Conservation (phyloP, 1,284 basidiomycete species). For the Caloboletus firmus region DNA sequence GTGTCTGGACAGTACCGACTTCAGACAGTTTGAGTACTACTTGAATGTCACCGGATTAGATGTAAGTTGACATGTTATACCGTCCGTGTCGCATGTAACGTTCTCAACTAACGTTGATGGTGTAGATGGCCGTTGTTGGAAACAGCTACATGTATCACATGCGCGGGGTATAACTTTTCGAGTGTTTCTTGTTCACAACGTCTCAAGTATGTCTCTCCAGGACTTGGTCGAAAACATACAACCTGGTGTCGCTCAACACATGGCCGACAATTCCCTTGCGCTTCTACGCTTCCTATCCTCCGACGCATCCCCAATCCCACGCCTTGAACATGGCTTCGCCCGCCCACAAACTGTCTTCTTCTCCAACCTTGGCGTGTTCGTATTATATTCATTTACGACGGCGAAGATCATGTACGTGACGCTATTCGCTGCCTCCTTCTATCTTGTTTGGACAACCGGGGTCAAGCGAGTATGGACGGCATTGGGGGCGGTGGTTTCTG, state of each 20-base stretch:
- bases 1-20: constrained; percentile 69
- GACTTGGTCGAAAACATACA: constrained; percentile 83
- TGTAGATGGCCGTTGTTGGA: constrained; percentile 89
- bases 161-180: constrained; percentile 52
- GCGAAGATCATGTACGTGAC: constrained; percentile 71
- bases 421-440: constrained; percentile 48
- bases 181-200: constrained; percentile 4
- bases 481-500: constrained; percentile 44
- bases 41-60: constrained; percentile 85
- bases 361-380: constrained; percentile 66
- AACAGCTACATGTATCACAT: constrained; percentile 95
- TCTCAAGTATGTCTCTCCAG: constrained; percentile 35
- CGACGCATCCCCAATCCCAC: constrained; percentile 60
- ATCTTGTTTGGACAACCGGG: constrained; percentile 41
- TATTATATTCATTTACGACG: constrained; percentile 72
- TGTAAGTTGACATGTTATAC: constrained; percentile 42
- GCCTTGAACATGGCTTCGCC: constrained; percentile 54
- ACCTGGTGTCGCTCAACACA: constrained; percentile 83
- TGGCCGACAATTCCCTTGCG: constrained; percentile 88
- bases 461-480: constrained; percentile 36
- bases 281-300: constrained; percentile 82
- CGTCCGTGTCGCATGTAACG: no score
- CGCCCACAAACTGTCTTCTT: constrained; percentile 77
- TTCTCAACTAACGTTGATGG: constrained; percentile 2
- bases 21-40: constrained; percentile 93